Evolutionary conservation across 768 basidiomycete species (phyloP).

Genomic region (Leccinum sublutescens): DNA sequence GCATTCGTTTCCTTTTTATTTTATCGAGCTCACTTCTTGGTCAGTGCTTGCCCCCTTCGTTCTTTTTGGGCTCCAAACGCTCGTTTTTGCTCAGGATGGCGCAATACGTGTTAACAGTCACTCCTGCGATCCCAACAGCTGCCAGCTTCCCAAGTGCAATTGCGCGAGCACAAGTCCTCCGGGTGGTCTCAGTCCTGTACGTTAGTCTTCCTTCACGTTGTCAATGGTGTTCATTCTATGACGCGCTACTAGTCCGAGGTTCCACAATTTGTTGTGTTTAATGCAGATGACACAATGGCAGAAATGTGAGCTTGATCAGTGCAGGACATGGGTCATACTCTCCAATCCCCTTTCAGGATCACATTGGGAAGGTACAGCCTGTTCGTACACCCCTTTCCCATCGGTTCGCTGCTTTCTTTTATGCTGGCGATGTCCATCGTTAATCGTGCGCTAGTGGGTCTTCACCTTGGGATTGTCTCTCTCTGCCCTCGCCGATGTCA

Average conservation of each 20-base stretch:
- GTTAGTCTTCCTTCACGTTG: not conserved
- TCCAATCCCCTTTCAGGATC: constrained; percentile 13
- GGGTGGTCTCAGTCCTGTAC: constrained; percentile 3
- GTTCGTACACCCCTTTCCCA: constrained; percentile 13
- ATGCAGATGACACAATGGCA: constrained; percentile 11
- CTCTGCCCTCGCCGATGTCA: constrained; percentile 44
- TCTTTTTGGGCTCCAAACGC: not conserved
- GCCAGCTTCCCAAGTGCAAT: constrained; percentile 5
- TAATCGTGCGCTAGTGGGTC: constrained; percentile 34
- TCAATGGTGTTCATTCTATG: not conserved
- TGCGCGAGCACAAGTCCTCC: constrained; percentile 1
- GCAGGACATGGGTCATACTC: not conserved
- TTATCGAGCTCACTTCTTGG: not conserved
- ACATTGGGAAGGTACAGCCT: constrained; percentile 4
- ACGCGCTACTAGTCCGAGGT: not conserved
- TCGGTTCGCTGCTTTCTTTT: constrained; percentile 4
- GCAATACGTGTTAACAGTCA: not conserved
- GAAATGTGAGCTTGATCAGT: constrained; percentile 19
- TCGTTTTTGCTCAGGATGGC: not conserved
- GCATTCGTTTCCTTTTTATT: not conserved
- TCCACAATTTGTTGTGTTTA: constrained; percentile 1
- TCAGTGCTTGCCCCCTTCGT: not conserved
- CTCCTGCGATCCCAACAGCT: not conserved
- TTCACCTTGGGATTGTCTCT: constrained; percentile 47
- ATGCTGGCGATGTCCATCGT: not conserved